These are phyloP conservation scores for Amanita molliuscula DNA, from an alignment of 768 basidiomycete genomes.

Conservation along the genomic window DNA sequence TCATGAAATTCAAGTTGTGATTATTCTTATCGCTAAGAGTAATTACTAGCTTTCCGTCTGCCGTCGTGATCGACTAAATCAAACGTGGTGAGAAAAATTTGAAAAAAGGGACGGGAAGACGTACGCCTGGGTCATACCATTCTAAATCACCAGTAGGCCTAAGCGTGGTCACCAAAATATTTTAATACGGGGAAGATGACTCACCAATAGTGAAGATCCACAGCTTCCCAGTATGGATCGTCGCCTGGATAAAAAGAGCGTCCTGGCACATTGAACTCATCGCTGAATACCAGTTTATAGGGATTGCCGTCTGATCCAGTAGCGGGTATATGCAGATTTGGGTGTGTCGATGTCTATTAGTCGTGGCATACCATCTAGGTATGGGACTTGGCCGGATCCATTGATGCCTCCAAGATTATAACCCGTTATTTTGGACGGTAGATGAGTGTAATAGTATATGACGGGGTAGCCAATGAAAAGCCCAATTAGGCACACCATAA, in stretches of 20 bases:
- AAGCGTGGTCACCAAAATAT: constrained; percentile 7
- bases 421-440: constrained; percentile 27
- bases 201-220: constrained; percentile 79
- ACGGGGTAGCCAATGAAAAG: constrained; percentile 90
- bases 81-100: background rate
- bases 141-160: constrained; percentile 69
- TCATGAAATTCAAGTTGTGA: constrained; percentile 79
- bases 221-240: constrained; percentile 85
- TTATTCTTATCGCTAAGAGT: constrained; percentile 60
- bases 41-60: constrained; percentile 70
- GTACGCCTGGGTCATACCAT: constrained; percentile 71
- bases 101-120: constrained; percentile 10
- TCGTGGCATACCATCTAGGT: constrained; percentile 51
- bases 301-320: constrained; percentile 66
- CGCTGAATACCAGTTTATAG: constrained; percentile 82
- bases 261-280: constrained; percentile 54
- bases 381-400: constrained; percentile 77
- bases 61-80: constrained; percentile 55
- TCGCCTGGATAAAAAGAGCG: constrained; percentile 68
- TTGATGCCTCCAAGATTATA: constrained; percentile 92
- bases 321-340: constrained; percentile 35
- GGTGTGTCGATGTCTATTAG: constrained; percentile 80
- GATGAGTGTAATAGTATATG: constrained; percentile 41
- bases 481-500: constrained; percentile 58
- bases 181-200: constrained; percentile 8